phyloP scores from a whole-genome alignment of 1,284 basidiomycete genomes.

The Chalciporus sp. region DNA sequence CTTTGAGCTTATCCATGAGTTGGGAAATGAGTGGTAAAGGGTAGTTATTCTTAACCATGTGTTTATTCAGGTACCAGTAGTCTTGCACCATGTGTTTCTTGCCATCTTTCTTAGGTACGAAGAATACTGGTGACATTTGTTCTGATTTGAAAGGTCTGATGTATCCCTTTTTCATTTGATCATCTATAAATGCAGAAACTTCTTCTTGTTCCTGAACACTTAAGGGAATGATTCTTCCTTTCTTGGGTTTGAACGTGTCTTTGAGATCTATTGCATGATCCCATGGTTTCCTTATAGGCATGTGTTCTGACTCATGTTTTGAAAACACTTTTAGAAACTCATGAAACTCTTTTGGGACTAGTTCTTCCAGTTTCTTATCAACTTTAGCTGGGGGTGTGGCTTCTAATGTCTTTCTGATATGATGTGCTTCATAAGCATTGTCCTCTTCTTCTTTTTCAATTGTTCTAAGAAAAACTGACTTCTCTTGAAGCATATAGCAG shows the following conservation, averaged over 20 bases:
- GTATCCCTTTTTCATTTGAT: background rate
- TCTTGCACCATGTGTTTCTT: background rate
- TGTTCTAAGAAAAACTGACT: too few species aligned
- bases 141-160: background rate
- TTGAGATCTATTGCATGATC: too few species aligned
- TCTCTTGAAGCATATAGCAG: too few species aligned
- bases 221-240: too few species aligned
- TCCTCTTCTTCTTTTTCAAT: too few species aligned
- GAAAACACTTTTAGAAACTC: background rate
- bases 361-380: too few species aligned
- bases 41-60: background rate
- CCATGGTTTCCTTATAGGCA: constrained; percentile 1
- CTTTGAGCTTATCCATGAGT: too few species aligned
- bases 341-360: background rate
- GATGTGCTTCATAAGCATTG: too few species aligned
- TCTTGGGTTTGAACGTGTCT: too few species aligned
- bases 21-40: constrained; percentile 8
- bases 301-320: background rate
- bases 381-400: too few species aligned
- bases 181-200: constrained; percentile 13
- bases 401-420: too few species aligned
- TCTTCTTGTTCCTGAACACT: too few species aligned
- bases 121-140: background rate
- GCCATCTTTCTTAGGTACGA: constrained; percentile 3
- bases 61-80: background rate